phyloP scores from a whole-genome alignment of 495 filamentous ascomycete genomes.

The Geopyxis carbonaria region DNA sequence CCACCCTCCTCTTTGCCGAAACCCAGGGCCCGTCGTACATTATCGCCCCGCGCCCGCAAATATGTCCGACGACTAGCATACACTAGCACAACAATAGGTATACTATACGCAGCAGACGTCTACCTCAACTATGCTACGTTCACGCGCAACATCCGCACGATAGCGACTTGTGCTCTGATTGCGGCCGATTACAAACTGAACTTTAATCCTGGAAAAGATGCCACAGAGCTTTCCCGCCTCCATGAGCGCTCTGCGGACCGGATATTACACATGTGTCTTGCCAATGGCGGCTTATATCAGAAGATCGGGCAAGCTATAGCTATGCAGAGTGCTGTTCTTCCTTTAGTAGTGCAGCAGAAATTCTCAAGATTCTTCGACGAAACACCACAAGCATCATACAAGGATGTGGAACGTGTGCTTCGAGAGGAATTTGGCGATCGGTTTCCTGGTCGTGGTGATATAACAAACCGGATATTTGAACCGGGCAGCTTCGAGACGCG shows the following conservation, averaged over 20 bases:
- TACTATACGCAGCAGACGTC: slow-evolving; percentile 48
- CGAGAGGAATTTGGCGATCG: slow-evolving; percentile 59
- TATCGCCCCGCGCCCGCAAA: slow-evolving; percentile 48
- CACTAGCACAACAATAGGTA: slow-evolving; percentile 39
- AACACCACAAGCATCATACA: slow-evolving; percentile 86
- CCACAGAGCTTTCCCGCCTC: slow-evolving; percentile 45
- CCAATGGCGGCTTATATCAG: slow-evolving; percentile 85
- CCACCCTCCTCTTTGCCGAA: slow-evolving; percentile 63
- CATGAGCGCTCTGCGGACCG: slow-evolving; percentile 71
- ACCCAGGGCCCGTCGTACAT: slow-evolving; percentile 44
- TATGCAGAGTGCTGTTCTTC: slow-evolving; percentile 89
- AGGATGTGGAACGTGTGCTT: slow-evolving; percentile 72
- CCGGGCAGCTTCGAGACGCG: slow-evolving; percentile 50
- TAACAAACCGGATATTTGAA: slow-evolving; percentile 17
- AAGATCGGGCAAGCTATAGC: slow-evolving; percentile 98
- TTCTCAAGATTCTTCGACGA: slow-evolving; percentile 95
- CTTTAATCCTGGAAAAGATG: slow-evolving; percentile 58
- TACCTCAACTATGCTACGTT: slow-evolving; percentile 61
- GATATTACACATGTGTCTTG: slow-evolving; percentile 56
- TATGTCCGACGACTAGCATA: slow-evolving; percentile 59
- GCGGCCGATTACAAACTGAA: slow-evolving; percentile 93
- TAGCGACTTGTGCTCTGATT: slow-evolving; percentile 59
- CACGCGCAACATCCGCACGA: slow-evolving; percentile 64
- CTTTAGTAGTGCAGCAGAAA: slow-evolving; percentile 87
- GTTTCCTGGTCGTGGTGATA: slow-evolving; percentile 30